Base-by-base conservation (phyloP, 1,284 basidiomycete genomes). In the Sanghuangporus sanghuang region DNA sequence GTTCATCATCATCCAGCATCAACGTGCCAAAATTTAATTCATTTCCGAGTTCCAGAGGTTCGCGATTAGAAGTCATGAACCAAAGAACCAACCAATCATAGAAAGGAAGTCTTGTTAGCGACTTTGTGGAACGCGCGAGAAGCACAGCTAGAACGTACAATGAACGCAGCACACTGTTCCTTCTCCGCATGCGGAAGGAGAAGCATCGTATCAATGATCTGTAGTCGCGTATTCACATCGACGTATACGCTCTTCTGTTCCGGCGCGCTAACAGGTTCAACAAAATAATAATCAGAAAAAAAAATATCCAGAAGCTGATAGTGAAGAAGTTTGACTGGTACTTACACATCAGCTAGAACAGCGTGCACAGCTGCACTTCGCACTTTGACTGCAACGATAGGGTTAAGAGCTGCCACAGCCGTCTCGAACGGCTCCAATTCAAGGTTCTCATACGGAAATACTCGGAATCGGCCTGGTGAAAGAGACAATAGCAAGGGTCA, bases 161-260 rank as follows among this genome's bases (percentile, higher is more conserved):
- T 83, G 71, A 95, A 95, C 11, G 91, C 90, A 16, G 89, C 92
- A 68, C 86, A 87, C 71, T 94, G 92, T 66, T 93, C 90, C 76
- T 91, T 92, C 70, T 93, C 85, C 5, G 90, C 92, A 46, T 82
- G 79, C 4, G 87, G 87, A 38, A 94, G 83, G 67, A 85, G 79
- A 60, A 83, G 78, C 74, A 93, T 86, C 57, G 81, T 83, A 66
- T 88, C 83, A 57, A 90, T 71, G 66, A 90, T 79, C 71, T 90
- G 88, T 58, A 90, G 89, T 66, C 87, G 83, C 4, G 87, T 90
- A 68, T 86, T 83, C 40, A 78, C 74, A 71, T 90, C 87, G 69
- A 90, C 82, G 71, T 85, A 87, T 66, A 90, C 80, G 58, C 79
- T 81, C 67, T 76, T 74, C 53, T 86, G 84, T 54, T 82, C 78